Base-by-base conservation (phyloP, 208 protist genomes). In the Novymonas esmeraldas region DNA sequence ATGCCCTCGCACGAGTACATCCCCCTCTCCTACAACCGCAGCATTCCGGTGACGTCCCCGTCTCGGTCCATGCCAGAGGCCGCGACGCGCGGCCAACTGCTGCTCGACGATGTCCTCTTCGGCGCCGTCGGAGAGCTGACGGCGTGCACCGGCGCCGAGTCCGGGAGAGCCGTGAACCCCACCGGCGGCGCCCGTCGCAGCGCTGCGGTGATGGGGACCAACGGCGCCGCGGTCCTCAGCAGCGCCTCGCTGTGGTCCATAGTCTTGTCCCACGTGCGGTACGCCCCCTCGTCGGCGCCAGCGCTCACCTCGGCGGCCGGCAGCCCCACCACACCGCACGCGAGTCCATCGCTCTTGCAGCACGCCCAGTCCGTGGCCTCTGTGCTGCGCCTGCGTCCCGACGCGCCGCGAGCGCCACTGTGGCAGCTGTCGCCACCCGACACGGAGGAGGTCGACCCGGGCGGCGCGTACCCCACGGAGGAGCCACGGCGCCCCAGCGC, bases 21-120 rank as follows among this genome's bases (percentile, higher is more conserved):
- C 0, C 50, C 57, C 10, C 74, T 77, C 16, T 58, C 66, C 38
- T 84, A 84, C 74, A 56, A 50, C 18, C 69, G 79, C 33, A 51
- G 33, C 18, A 24, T 24, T 3, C 57, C 54, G 13, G 10, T 80
- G 36, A 75, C 73, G 3, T 46, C 57, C 1, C 49, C 63, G 1
- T 39, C 13, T 18, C 20, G 49, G 2, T 38, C 33, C 20, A 20
- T 44, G 31, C 55, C 45, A 11, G 70, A 81, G 33, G 36, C 57
- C 5, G 28, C 7, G 10, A 74, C 62, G 4, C 39, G 68, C 14
- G 64, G 60, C 18, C 56, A 10, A n/a, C 44, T 77, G 28, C 2
- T 39, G 13, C 65, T 81, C 22, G 22, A 41, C 3, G 61, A 62
- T 22, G 48, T 80, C 5, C 39, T 56, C 2, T 68, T 75, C 45